phyloP scores from a whole-genome alignment of 352 stramenopile genomes.

The Phytophthora constricta region DNA sequence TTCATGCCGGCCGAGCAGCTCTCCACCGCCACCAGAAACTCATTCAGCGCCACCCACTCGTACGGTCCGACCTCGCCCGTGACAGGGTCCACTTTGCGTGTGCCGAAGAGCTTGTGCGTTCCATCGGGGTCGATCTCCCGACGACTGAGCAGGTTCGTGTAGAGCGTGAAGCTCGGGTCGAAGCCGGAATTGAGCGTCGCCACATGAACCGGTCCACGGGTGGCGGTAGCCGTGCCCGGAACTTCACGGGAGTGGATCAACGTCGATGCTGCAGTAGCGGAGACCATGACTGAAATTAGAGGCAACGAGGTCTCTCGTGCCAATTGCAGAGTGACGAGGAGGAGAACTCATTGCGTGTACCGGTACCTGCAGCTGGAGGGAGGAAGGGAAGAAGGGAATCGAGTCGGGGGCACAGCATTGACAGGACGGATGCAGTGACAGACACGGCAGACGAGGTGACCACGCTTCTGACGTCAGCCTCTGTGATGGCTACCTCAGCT shows the following conservation, averaged over 20 bases:
- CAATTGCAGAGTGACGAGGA: not conserved
- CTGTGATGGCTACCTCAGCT: too few species aligned
- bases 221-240: conserved; percentile 34
- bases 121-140: conserved; percentile 52
- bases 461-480: too few species aligned
- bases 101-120: conserved; percentile 62
- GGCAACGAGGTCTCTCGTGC: not conserved
- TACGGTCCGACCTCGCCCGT: conserved; percentile 50
- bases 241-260: conserved; percentile 30
- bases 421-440: too few species aligned
- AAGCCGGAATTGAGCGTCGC: conserved; percentile 38
- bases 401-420: too few species aligned
- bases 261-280: not conserved
- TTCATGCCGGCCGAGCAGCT: conserved; percentile 51
- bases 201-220: conserved; percentile 39
- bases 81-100: conserved; percentile 43
- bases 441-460: too few species aligned
- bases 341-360: not conserved
- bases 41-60: conserved; percentile 67
- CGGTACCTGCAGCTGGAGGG: not conserved
- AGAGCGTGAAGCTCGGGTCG: conserved; percentile 59
- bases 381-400: not conserved
- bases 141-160: conserved; percentile 60
- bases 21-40: conserved; percentile 62
- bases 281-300: not conserved